Evolutionary conservation across 208 protist species (phyloP).

Genomic region (Trypanosoma cruzi): DNA sequence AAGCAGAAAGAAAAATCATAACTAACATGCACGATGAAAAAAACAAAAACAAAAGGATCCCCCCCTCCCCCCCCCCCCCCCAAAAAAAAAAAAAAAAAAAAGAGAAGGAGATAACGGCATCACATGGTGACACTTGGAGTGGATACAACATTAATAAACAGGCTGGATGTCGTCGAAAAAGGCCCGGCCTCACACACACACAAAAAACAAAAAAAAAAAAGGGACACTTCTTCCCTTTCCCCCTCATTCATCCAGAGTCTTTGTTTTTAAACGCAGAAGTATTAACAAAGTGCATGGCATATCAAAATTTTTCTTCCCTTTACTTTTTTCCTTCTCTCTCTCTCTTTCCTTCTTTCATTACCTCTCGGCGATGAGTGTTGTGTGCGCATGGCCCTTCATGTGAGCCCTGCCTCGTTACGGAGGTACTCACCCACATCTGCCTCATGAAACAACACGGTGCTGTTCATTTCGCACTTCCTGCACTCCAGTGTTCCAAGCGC

Average conservation of each 20-base stretch:
- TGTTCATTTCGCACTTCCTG: constrained; percentile 96
- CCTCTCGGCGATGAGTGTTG: background rate
- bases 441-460: constrained; percentile 97
- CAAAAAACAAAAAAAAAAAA: background rate
- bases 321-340: background rate
- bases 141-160: background rate
- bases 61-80: background rate
- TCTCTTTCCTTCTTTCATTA: background rate
- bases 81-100: background rate
- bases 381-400: constrained; percentile 35
- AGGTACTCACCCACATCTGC: constrained; percentile 99
- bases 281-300: background rate
- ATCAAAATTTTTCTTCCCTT: constrained; percentile 6
- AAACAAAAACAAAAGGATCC: background rate
- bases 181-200: background rate
- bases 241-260: background rate
- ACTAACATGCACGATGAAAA: too few relatives aligned
- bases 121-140: background rate
- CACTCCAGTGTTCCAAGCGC: constrained; percentile 96
- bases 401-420: constrained; percentile 95
- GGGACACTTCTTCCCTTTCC: background rate
- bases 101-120: background rate
- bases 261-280: background rate
- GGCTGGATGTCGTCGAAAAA: background rate
- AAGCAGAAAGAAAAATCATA: background rate